Evolutionary conservation across 768 basidiomycete species (phyloP), one percentile per base, ranked within the genome.

Genomic region (Termitomyces titanicus): DNA sequence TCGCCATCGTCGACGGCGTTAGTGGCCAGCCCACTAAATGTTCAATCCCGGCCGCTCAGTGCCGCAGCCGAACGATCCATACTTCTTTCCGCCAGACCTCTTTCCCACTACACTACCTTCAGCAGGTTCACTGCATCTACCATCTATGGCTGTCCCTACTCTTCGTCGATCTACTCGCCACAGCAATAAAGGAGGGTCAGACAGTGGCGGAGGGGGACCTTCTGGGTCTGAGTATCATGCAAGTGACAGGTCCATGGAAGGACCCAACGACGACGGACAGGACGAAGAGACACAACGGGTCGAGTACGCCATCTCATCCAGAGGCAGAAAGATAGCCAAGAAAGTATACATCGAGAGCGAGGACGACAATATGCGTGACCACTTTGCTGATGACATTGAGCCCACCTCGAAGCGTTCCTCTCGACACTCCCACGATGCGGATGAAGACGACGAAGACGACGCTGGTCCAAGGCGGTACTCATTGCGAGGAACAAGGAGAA

Each of bases 191-290:
- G 34, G 35, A 12, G 66, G 66, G n/a, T 72, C 73, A 13, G 66
- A 65, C 22, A 66, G 70, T 39, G 53, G 54, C 2, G 65, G 70
- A 38, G 56, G 52, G 0, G 72, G 67, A 0, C 68, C 71, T 18
- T 79, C 78, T 46, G 79, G 77, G 18, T 80, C 79, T 3, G 78
- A 79, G 63, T 82, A 81, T 62, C 72, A 76, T 53, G 75, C 70
- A 53, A 78, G 78, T 52, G 79, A 79, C 47, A 75, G 74, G 59
- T 77, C 75, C 3, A 67, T 72, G 51, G 68, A 73, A 42, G 62
- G 63, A 50, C 68, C 66, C 9, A 12, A 27, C 12, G 67, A 66
- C 46, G 60, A 65, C 24, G 63, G 63, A 17, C 58, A 53, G 11
- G 67, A 68, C 20, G 69, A 70, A 11, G 71, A 77, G n/a, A n/a